Evolutionary conservation across 176 grass and related monocot species (phyloP).

Genomic region (Oryza meyeriana): DNA sequence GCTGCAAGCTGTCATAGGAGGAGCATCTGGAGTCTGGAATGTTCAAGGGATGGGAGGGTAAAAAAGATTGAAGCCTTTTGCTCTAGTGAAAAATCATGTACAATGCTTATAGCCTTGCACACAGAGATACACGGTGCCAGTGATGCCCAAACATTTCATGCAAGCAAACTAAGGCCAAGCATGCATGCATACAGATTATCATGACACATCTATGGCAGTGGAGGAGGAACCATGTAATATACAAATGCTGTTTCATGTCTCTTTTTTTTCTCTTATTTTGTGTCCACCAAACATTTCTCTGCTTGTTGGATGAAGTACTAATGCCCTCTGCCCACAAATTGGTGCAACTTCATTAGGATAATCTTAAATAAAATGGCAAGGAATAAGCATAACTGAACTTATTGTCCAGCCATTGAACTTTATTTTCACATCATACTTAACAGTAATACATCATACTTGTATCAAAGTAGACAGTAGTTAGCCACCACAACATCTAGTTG

Average conservation of each 20-base stretch:
- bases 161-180: constrained; percentile 2
- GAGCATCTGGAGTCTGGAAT: constrained; percentile 44
- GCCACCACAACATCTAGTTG: neutral
- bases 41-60: constrained; percentile 24
- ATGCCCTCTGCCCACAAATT: constrained; percentile 30
- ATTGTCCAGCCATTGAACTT: constrained; percentile 14
- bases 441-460: no score
- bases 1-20: constrained; percentile 30
- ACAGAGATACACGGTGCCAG: constrained; percentile 9
- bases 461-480: constrained; percentile 21
- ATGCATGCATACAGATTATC: constrained; percentile 36
- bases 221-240: constrained; percentile 43
- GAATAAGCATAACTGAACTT: constrained; percentile 37
- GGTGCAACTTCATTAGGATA: constrained; percentile 10
- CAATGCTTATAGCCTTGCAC: constrained; percentile 24
- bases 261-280: constrained; percentile 8
- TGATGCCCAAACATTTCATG: constrained; percentile 25
- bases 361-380: constrained; percentile 24
- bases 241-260: constrained; percentile 11
- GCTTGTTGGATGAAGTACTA: constrained; percentile 11
- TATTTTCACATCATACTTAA: constrained; percentile 8
- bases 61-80: constrained; percentile 41
- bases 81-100: constrained; percentile 38
- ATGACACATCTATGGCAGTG: constrained; percentile 51
- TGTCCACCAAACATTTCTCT: constrained; percentile 16